Evolutionary conservation across 805 yeast species (phyloP).

Genomic region (Candida qinlingensis): DNA sequence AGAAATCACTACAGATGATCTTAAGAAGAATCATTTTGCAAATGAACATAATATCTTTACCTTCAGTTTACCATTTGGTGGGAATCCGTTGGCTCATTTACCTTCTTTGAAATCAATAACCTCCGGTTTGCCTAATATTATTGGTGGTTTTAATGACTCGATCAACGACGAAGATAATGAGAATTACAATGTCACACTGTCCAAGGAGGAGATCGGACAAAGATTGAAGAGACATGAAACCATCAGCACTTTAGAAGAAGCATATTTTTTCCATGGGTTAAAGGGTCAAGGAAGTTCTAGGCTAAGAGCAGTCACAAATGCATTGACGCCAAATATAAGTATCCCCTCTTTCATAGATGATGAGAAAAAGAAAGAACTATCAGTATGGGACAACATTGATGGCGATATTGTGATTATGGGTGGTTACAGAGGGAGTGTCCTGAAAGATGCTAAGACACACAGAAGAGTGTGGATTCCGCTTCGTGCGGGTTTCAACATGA

Average conservation of each 20-base stretch:
- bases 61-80: conserved; percentile 35
- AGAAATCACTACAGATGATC: conserved; percentile 17
- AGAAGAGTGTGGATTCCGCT: conserved; percentile 83
- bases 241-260: conserved; percentile 60
- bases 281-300: conserved; percentile 64
- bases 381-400: conserved; percentile 53
- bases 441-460: conserved; percentile 58
- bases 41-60: conserved; percentile 30
- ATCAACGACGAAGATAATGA: conserved; percentile 8
- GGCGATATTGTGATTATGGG: conserved; percentile 83
- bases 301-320: conserved; percentile 61
- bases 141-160: conserved; percentile 7
- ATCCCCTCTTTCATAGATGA: conserved; percentile 17
- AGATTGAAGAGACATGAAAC: conserved; percentile 47
- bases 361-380: conserved; percentile 24
- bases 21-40: conserved; percentile 13
- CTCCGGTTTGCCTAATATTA: conserved; percentile 14
- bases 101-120: conserved; percentile 19
- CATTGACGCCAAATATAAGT: conserved; percentile 45
- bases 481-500: conserved; percentile 74
- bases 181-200: conserved; percentile 4
- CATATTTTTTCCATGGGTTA: conserved; percentile 42
- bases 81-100: conserved; percentile 22
- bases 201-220: conserved; percentile 24
- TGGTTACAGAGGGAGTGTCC: conserved; percentile 81